Percentiles rank a stretch among this genome's conserved stretches.
phyloP scores from a whole-genome alignment of 225 moss, liverwort and hornwort genomes.

The Bryum argenteum region DNA sequence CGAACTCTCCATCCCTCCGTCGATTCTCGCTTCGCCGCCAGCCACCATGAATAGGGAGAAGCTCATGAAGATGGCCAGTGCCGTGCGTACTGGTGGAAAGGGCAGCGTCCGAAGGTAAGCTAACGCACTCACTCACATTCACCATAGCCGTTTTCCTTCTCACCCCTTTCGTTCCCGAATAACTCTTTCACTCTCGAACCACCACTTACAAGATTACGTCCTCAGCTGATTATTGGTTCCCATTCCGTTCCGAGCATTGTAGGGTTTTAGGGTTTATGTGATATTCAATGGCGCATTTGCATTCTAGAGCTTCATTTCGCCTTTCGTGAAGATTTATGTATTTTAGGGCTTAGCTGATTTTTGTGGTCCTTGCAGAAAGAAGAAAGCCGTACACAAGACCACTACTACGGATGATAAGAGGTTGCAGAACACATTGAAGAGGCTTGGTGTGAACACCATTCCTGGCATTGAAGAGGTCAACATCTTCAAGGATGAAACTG shows the following conservation, averaged over 20 bases:
- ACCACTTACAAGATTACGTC: too few species aligned
- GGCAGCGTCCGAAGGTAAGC: constrained; percentile 60
- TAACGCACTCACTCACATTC: neutral
- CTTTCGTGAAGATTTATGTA: neutral
- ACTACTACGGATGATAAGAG: constrained; percentile 67
- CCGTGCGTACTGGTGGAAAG: constrained; percentile 71
- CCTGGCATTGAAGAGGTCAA: constrained; percentile 72
- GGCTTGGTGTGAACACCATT: constrained; percentile 64
- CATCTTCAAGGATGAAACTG: constrained; percentile 65
- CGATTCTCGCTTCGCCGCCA: neutral
- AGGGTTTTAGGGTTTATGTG: constrained; percentile 19
- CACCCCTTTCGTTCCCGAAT: neutral
- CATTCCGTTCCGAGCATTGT: neutral
- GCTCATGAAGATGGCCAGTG: constrained; percentile 76
- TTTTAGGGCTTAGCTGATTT: constrained; percentile 22
- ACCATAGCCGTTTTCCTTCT: neutral
- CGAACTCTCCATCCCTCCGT: neutral
- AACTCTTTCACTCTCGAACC: too few species aligned
- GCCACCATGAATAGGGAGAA: constrained; percentile 62
- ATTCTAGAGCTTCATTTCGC: neutral
- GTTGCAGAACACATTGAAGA: constrained; percentile 61
- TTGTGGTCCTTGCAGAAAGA: constrained; percentile 44
- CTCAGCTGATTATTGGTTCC: neutral
- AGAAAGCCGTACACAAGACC: constrained; percentile 65
- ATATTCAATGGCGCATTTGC: neutral